A percentile compares a stretch with the other conserved stretches of the same genome.
Evolutionary conservation across 148 eudicot species (phyloP).

Genomic region (Diospyros lotus): DNA sequence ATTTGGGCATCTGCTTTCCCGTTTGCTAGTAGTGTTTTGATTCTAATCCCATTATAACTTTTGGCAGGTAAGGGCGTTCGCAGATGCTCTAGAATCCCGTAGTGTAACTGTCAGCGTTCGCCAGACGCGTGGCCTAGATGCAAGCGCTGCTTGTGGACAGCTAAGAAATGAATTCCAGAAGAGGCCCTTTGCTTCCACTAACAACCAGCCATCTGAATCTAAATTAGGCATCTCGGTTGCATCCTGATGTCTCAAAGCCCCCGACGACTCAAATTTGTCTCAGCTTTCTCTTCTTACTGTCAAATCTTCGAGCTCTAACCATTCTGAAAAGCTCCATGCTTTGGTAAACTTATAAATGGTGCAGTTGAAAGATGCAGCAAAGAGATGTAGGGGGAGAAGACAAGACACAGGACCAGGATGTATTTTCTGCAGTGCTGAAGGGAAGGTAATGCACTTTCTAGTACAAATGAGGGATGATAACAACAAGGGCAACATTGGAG

Average conservation of each 20-base stretch:
- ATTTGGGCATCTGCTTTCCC: not conserved
- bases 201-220: conserved; percentile 20
- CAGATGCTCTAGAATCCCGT: conserved; percentile 67
- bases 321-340: not conserved
- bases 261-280: not conserved
- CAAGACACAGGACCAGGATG: too few species aligned
- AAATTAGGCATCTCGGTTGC: conserved; percentile 41
- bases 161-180: conserved; percentile 88
- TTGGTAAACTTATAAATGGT: too few species aligned
- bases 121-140: conserved; percentile 94
- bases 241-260: conserved; percentile 27
- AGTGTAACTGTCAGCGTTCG: conserved; percentile 83
- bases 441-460: too few species aligned
- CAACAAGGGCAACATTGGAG: too few species aligned
- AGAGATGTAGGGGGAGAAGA: too few species aligned
- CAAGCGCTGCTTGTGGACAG: conserved; percentile 98
- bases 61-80: conserved; percentile 63
- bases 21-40: not conserved
- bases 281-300: not conserved
- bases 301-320: not conserved
- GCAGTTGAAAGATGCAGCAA: too few species aligned
- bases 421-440: too few species aligned
- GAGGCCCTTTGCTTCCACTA: conserved; percentile 45
- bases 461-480: too few species aligned
- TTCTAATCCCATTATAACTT: not conserved